phyloP scores from a whole-genome alignment of 345 rosid species.

The Linum lewisii region DNA sequence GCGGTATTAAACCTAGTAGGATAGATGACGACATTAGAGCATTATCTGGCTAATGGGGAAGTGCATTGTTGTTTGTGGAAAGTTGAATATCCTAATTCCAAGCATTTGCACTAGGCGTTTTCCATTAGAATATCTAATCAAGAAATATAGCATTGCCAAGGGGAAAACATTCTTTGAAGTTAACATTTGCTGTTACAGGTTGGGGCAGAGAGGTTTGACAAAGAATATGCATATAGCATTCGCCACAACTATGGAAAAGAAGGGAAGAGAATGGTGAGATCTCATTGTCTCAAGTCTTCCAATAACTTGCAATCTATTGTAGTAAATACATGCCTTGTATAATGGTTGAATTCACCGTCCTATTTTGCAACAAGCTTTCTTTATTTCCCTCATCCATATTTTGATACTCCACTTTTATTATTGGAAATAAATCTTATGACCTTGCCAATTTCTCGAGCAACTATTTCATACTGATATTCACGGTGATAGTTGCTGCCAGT shows the following conservation, averaged over 20 bases:
- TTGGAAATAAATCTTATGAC: too few species aligned
- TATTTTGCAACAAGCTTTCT: too few species aligned
- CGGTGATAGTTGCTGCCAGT: background rate
- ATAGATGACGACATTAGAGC: too few species aligned
- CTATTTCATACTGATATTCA: too few species aligned
- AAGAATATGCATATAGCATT: constrained; percentile 77
- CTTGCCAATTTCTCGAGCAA: too few species aligned
- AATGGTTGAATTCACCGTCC: too few species aligned
- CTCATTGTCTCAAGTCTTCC: background rate
- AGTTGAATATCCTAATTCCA: background rate
- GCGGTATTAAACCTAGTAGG: too few species aligned
- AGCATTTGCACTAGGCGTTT: background rate
- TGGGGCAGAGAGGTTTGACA: constrained; percentile 83
- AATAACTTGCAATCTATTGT: background rate
- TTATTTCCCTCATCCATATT: too few species aligned
- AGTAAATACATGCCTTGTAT: background rate
- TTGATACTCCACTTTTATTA: too few species aligned
- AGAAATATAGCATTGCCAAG: too few species aligned
- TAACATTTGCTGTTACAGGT: constrained; percentile 34
- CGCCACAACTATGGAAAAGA: constrained; percentile 92
- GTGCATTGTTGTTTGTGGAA: too few species aligned
- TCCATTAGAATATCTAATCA: background rate
- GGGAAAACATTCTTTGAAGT: background rate
- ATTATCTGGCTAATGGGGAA: too few species aligned
- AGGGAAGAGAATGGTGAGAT: constrained; percentile 84